Percentiles rank a stretch among this genome's conserved stretches.
Evolutionary conservation across 2,329 filamentous ascomycete genomes (phyloP).

Genomic region (Bipolaris victoriae): DNA sequence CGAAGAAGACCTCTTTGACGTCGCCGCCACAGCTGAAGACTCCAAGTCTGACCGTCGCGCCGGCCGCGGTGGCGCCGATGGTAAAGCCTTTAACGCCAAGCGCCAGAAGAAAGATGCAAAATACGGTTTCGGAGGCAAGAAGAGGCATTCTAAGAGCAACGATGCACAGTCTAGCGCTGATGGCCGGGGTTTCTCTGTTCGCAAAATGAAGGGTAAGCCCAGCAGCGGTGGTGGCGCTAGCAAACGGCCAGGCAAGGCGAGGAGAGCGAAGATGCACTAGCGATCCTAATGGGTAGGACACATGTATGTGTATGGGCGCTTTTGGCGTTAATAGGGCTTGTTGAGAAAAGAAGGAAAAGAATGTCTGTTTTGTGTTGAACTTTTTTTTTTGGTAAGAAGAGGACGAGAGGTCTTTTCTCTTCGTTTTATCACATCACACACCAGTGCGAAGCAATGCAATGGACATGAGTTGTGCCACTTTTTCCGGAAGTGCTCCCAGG

Average conservation of each 20-base stretch:
- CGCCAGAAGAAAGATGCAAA: slow-evolving; percentile 93
- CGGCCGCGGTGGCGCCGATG: slow-evolving; percentile 27
- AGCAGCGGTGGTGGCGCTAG: slow-evolving; percentile 36
- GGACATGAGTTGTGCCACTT: not conserved
- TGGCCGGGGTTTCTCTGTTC: slow-evolving; percentile 77
- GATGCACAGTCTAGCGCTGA: slow-evolving; percentile 85
- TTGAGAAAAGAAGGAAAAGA: too few species aligned
- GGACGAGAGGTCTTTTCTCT: too few species aligned
- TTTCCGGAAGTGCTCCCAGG: not conserved
- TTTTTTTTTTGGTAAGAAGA: too few species aligned
- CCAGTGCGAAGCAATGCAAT: too few species aligned
- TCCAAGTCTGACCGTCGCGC: slow-evolving; percentile 53
- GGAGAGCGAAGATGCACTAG: slow-evolving; percentile 42
- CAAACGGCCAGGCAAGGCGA: slow-evolving; percentile 44
- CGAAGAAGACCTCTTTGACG: slow-evolving; percentile 89
- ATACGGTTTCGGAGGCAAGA: slow-evolving; percentile 96
- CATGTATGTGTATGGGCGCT: not conserved
- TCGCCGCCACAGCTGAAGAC: slow-evolving; percentile 67
- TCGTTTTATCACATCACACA: too few species aligned
- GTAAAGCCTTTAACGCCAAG: slow-evolving; percentile 65
- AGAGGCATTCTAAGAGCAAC: slow-evolving; percentile 86
- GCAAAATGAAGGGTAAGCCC: slow-evolving; percentile 76
- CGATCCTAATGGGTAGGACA: not conserved
- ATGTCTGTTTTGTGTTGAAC: too few species aligned
- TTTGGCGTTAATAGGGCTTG: not conserved